Base-by-base conservation (phyloP, 2,329 filamentous ascomycete species). In the Pyrenochaeta sp. region DNA sequence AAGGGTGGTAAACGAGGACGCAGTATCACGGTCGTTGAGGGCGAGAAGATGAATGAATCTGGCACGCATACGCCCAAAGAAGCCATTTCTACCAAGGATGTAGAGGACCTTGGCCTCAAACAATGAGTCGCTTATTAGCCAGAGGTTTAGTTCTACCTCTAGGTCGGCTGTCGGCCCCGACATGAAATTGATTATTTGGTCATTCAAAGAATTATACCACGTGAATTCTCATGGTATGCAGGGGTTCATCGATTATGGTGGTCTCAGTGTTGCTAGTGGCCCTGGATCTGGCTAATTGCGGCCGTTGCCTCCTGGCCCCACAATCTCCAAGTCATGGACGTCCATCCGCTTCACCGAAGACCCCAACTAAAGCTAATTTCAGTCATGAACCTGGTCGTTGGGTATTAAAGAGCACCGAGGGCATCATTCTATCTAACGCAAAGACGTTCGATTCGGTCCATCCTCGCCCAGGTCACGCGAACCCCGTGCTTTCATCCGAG, bases 61-160 rank as follows among this genome's bases (percentile, higher is more conserved):
- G 64, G 60, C 1, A 50, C 62, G 29, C 49, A 61, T n/a, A 66
- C 64, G 11, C 66, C 64, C 1, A 67, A 68, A 45, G 59, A 64
- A 43, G 58, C 53, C 3, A 45, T 56, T 10, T 54, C 54, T 10
- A 54, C 54, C 20, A 62, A 60, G 45, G 29, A 49, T 30, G 29
- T 54, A 49, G 60, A 66, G 23, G 36, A 21, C 2, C 20, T 14
- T 4, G 20, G 21, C 18, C 1, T 21, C 21, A 15, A 4, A 21
- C 35, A 27, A 5, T 27, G 23, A 27, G 23, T 27, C 23, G 23
- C 23, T 5, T 27, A 27, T 5, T 27, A 9, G 23, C 23, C 9
- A 27, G 23, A 27, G 23, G 9, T 27, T 27, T 27, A 4, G 23
- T 27, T 27, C 4, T 9, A 27, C 4, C 23, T 27, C 23, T 27